Base-by-base conservation (phyloP, 768 basidiomycete species). In the Suillus alpinus region DNA sequence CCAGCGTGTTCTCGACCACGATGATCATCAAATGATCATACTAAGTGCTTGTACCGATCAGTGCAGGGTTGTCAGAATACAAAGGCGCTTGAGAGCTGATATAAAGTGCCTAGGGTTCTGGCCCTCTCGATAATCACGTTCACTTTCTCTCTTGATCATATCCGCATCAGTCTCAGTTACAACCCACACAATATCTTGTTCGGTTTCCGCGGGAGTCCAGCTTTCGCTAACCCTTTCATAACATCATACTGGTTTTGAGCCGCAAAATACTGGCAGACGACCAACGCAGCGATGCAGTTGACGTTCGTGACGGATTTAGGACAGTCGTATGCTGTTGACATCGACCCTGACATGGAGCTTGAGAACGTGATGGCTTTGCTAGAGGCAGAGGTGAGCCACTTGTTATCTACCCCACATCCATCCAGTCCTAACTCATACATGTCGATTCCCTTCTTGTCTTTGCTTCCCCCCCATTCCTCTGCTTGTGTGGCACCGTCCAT, bases 321-420 rank as follows among this genome's bases (percentile, higher is more conserved):
- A 8, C 78, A 86, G 59, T 77, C 80, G 1, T 91, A 83, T 66
- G 68, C 75, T 43, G 77, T 96, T 56, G 95, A 98, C 70, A 92
- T 97, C 66, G 93, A 95, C 76, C 83, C 92, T 1, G 83, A 81
- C 57, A 95, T 98, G 91, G 87, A 92, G 73, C 83, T 98, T 32
- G 91, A 93, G 78, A 91, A 95, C 72, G 87, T 98, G 40, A 89
- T 90, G 83, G 96, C 93, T 13, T 79, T 98, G 58, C 81, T 97
- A n/a, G 94, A 97, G 75, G 95, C 89, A 0, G 95, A 98, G 85
- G 96, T 94, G 71, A 72, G 87, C 71, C n/a, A 46, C 56, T 36
- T 20, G 18, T 26, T 26, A 10, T 32, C 47, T 53, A 34, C n/a
- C 52, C 12, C 47, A 32, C 26, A n/a, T 40, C 34, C 12, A 44